A percentile compares a stretch with the other conserved stretches of the same genome.
These are phyloP conservation scores for Neurospora sublineolata DNA, from an alignment of 495 filamentous ascomycete genomes.

Conservation along the genomic window DNA sequence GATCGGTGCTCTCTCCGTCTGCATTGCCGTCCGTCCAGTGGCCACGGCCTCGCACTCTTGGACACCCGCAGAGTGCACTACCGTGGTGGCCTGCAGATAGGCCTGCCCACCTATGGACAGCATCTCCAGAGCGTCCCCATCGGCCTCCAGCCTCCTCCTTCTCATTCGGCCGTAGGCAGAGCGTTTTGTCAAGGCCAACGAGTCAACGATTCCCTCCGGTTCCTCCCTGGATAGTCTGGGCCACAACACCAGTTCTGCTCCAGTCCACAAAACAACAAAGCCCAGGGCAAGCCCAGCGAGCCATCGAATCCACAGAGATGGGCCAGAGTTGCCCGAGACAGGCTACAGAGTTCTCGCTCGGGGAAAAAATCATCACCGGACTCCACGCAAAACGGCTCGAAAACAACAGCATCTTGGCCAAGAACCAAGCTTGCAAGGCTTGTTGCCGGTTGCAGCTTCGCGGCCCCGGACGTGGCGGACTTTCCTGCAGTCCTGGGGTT, in stretches of 20 bases:
- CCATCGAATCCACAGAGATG: not conserved
- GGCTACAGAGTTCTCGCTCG: not conserved
- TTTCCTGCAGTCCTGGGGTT: conserved; percentile 11
- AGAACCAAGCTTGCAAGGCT: conserved; percentile 1
- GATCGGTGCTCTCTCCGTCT: conserved; percentile 16
- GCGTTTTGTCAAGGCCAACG: not conserved
- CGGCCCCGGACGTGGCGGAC: conserved; percentile 10
- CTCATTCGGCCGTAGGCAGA: conserved; percentile 8
- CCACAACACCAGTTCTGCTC: not conserved
- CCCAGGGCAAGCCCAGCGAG: conserved; percentile 7
- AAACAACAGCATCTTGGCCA: conserved; percentile 2
- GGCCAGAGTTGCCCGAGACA: conserved; percentile 3
- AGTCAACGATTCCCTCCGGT: not conserved
- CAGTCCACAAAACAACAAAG: conserved; percentile 7
- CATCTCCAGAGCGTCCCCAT: conserved; percentile 2
- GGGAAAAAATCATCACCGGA: not conserved
- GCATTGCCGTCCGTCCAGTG: conserved; percentile 4
- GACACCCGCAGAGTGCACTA: not conserved
- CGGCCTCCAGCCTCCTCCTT: conserved; percentile 2
- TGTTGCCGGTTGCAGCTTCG: not conserved
- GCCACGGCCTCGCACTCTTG: not conserved
- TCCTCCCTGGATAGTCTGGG: not conserved
- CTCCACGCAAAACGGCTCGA: not conserved
- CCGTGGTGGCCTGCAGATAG: not conserved
- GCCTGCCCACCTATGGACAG: not conserved